Conservation (phyloP, 495 filamentous ascomycete genomes). For the Pseudoneurospora amorphoporcata region DNA sequence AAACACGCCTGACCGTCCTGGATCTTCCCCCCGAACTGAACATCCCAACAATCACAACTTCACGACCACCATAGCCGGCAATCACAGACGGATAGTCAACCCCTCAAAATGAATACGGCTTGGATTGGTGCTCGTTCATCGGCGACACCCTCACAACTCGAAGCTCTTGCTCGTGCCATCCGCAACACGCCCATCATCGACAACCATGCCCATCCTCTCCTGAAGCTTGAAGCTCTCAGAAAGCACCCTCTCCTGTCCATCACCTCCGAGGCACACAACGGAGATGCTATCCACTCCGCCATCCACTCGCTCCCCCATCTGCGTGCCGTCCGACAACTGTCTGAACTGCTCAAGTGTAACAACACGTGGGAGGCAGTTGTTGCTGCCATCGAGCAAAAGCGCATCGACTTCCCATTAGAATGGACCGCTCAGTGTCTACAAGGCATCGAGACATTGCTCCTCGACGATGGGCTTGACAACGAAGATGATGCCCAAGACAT, state of each 20-base stretch:
- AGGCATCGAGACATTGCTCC: slow-evolving; percentile 64
- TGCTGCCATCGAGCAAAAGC: slow-evolving; percentile 44
- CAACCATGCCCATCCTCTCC: slow-evolving; percentile 69
- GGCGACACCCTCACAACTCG: slow-evolving; percentile 20
- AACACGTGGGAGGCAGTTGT: slow-evolving; percentile 54
- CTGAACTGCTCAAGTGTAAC: slow-evolving; percentile 49
- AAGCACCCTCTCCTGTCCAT: slow-evolving; percentile 56
- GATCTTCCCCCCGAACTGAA: background rate
- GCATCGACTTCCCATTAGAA: slow-evolving; percentile 43
- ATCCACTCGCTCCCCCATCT: slow-evolving; percentile 55
- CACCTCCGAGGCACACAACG: slow-evolving; percentile 59
- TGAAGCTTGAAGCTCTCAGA: slow-evolving; percentile 23
- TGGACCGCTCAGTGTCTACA: slow-evolving; percentile 56
- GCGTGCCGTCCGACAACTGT: slow-evolving; percentile 60
- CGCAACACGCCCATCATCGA: slow-evolving; percentile 71
- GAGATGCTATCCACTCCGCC: slow-evolving; percentile 47
- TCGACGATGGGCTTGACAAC: slow-evolving; percentile 66
- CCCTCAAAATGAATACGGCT: slow-evolving; percentile 5
- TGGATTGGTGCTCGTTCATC: slow-evolving; percentile 23
- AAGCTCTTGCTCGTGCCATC: slow-evolving; percentile 36
- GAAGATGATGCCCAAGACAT: slow-evolving; percentile 48
- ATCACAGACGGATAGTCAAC: background rate
- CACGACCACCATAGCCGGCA: background rate
- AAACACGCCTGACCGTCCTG: background rate
- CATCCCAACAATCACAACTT: background rate